Evolutionary conservation across 2,329 filamentous ascomycete species (phyloP), one percentile per base, ranked within the genome.

Genomic region (Tetracladium maxilliforme): DNA sequence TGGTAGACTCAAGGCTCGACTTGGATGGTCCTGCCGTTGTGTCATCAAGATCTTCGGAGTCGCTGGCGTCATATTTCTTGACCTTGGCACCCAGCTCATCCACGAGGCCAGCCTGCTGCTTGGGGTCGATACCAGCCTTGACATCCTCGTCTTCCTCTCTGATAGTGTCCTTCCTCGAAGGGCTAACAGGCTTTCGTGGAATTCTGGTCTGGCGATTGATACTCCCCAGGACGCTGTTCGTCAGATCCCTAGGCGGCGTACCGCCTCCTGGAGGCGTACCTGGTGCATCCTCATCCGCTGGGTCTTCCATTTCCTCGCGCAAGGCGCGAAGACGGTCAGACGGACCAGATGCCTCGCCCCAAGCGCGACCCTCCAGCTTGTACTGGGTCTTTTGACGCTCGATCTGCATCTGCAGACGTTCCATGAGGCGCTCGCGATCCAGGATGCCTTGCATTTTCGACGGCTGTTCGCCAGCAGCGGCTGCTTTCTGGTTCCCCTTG

Each of bases 321-420:
- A 95, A 62, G 36, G 92, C 87, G 36, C 90, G 77, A 30, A 98
- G 61, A 41, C 86, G 76, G 53, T 98, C 90, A 22, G 84, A 94
- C 9, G 90, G 87, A 18, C 82, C 82, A 35, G 78, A 65, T 26
- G 67, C 58, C 33, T 92, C 80, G 33, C 76, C 76, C 79, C 87
- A 93, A 7, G 83, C 74, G 48, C 82, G 82, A 37, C 90, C 90
- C 51, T 95, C 90, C 16, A 98, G 70, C 52, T 94, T 94, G 53
- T 83, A 93, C 46, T 95, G 86, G 1, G 90, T 95, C 66, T 95
- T 95, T 35, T 93, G 87, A 35, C 90, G 67, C 56, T 95, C 87
- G 21, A 98, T 70, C 52, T 95, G 90, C 61, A 82, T 92, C 50
- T 93, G 86, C 29, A 98, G 64, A 26, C 86, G 76, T 45, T 84